These are phyloP conservation scores for Asterochloris sp. DNA, from an alignment of 139 green algal genomes.

Conservation along the genomic window DNA sequence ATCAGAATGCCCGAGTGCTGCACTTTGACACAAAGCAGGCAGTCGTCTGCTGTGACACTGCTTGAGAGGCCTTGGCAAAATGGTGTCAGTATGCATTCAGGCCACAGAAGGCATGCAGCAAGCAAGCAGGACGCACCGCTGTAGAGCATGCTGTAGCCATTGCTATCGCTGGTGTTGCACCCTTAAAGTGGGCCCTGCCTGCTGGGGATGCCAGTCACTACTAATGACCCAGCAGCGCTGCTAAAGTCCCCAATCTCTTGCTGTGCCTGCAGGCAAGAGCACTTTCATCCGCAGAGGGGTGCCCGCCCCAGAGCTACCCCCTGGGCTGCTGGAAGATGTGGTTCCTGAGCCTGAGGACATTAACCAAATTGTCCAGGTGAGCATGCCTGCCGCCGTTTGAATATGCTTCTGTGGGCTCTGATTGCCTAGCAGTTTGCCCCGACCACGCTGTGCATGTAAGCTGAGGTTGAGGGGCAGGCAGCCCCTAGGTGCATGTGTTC, in stretches of 20 bases:
- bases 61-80: no score
- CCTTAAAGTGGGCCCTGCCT: neutral
- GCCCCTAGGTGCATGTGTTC: neutral
- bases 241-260: neutral
- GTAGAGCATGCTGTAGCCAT: no score
- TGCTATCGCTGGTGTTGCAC: no score
- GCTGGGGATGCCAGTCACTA: neutral
- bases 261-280: neutral
- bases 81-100: no score
- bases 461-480: neutral
- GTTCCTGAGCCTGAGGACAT: no score
- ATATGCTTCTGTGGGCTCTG: neutral
- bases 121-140: no score
- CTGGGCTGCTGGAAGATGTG: no score
- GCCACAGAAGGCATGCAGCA: no score
- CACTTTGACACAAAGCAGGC: no score
- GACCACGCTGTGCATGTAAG: neutral
- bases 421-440: neutral
- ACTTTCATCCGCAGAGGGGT: neutral
- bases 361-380: neutral
- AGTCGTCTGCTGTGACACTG: no score
- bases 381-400: neutral
- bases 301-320: no score
- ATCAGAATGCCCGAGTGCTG: no score
- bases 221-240: slow-evolving; percentile 9